phyloP scores from a whole-genome alignment of 106 monocot species.

The Dendrobium huoshanense region DNA sequence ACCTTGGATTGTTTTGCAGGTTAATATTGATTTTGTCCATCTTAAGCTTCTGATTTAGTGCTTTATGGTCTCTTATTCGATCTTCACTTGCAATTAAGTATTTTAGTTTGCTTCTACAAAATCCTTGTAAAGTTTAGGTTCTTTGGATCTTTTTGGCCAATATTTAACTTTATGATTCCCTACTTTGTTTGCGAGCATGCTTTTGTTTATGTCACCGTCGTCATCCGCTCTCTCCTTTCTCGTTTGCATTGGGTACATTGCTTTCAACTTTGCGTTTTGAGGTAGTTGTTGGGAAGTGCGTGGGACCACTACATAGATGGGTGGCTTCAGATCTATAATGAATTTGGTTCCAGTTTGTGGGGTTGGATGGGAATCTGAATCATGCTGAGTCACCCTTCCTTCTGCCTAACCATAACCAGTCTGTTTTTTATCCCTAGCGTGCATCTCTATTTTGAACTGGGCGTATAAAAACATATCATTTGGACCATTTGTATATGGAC shows the following conservation, averaged over 20 bases:
- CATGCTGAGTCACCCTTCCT: not conserved
- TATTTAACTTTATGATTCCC: not conserved
- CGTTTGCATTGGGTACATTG: conserved; percentile 5
- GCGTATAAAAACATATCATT: not conserved
- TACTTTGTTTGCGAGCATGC: not conserved
- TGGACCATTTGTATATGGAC: not conserved
- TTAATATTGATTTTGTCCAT: not conserved
- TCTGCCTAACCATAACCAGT: not conserved
- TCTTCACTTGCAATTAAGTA: not conserved
- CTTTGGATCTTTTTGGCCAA: not conserved
- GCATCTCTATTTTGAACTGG: not conserved
- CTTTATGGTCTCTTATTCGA: not conserved
- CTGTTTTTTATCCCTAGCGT: not conserved
- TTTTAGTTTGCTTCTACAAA: not conserved
- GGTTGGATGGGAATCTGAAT: conserved; percentile 15
- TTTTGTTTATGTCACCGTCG: conserved; percentile 1
- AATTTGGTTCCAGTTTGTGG: conserved; percentile 15
- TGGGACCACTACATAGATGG: conserved; percentile 16
- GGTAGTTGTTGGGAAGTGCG: not conserved
- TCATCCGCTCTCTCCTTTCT: not conserved
- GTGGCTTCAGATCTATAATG: conserved; percentile 8
- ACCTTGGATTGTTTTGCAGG: not conserved
- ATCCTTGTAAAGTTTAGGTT: not conserved
- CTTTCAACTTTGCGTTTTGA: conserved; percentile 6
- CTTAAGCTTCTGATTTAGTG: not conserved